Evolutionary conservation across 768 basidiomycete genomes (phyloP), one percentile per base, ranked within the genome.

Genomic region (Filobasidium floriforme): DNA sequence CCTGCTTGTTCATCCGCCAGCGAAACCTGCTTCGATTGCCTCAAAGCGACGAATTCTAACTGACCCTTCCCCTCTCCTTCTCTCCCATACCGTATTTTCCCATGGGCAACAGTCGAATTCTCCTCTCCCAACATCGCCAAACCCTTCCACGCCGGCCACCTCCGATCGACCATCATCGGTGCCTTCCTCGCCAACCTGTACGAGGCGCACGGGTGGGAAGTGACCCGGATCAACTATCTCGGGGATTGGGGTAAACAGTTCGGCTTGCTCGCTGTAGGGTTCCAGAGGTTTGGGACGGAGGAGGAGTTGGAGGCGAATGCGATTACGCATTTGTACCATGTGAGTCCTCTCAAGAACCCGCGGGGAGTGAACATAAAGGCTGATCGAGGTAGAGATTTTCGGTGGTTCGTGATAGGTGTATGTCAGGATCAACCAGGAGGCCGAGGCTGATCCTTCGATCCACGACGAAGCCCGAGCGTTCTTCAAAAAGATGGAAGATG

Each of bases 171-270:
- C n/a, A 99, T 99, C 77, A 94, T 98, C 75, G 94, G 94, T n/a
- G 88, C 90, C 0, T 96, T 96, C 81, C 79, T 97, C 66, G 82
- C 85, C 11, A 97, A 97, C 79, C 72, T 97, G 49, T 94, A 98
- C 82, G 88, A 87, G 74, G 84, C 90, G 7, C 90, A 88, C 73
- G 93, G 94, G 18, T 98, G 91, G 92, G 85, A 91, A 7, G 92
- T 93, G n/a, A 79, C 85, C 43, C 84, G 88, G 1, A 81, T 97
- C 79, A 99, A 99, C 77, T 99, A 99, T 77, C 84, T 97, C 18
- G 94, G 94, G 1, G 94, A 97, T 75, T 98, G 93, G 94, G 94
- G 94, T 26, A 97, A 92, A 49, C 94, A 97, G 84, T 92, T 91
- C 44, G 92, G 92, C 37, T 78, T 96, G 77, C 88, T 97, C 63